phyloP scores from a whole-genome alignment of 2,329 filamentous ascomycete genomes.

The Furcasterigmium sp. region DNA sequence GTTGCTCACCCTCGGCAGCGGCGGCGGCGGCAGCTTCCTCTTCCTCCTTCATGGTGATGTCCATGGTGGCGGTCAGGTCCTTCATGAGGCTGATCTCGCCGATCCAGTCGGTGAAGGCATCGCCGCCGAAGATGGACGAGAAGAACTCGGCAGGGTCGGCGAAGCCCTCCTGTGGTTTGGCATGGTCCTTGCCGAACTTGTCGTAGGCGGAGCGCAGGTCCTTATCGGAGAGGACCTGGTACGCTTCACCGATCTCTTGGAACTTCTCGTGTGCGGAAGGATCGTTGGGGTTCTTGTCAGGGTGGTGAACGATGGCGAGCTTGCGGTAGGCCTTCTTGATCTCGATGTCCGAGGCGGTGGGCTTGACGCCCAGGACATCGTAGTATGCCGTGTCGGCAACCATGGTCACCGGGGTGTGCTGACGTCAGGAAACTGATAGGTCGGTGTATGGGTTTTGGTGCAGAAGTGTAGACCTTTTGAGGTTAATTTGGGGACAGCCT shows the following conservation, averaged over 20 bases:
- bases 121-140: slow-evolving; percentile 94
- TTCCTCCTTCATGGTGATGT: slow-evolving; percentile 86
- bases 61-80: slow-evolving; percentile 96
- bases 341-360: slow-evolving; percentile 81
- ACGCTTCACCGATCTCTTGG: slow-evolving; percentile 74
- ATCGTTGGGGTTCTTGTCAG: slow-evolving; percentile 98
- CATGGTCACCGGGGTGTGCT: slow-evolving; percentile 46
- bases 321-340: slow-evolving; percentile 98
- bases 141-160: slow-evolving; percentile 97
- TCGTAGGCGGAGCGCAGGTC: slow-evolving; percentile 90
- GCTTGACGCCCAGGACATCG: slow-evolving; percentile 77
- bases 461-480: too few species aligned
- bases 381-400: slow-evolving; percentile 87
- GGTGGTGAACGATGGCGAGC: slow-evolving; percentile 88
- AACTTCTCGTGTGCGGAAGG: slow-evolving; percentile 92
- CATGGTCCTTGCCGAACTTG: slow-evolving; percentile 93
- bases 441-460: neutral
- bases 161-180: slow-evolving; percentile 86
- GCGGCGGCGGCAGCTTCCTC: slow-evolving; percentile 54
- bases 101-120: slow-evolving; percentile 93
- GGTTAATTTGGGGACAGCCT: too few species aligned
- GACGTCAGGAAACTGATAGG: neutral
- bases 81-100: slow-evolving; percentile 99
- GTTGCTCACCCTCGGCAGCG: slow-evolving; percentile 39
- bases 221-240: slow-evolving; percentile 78